These are phyloP conservation scores for Lagenaria siceraria DNA, from an alignment of 306 rosid genomes.

Conservation along the genomic window DNA sequence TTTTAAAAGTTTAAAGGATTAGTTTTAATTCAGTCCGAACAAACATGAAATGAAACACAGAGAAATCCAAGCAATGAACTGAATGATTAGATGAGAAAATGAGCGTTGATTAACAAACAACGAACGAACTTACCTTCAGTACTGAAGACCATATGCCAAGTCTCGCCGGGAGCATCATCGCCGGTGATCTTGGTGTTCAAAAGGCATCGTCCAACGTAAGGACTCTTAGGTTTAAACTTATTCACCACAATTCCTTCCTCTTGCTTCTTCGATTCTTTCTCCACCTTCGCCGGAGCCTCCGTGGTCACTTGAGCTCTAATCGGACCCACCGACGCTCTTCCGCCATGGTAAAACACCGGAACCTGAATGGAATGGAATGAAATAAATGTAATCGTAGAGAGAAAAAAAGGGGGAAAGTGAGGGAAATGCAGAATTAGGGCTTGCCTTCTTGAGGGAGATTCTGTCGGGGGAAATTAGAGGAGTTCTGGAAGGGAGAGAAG, in stretches of 20 bases:
- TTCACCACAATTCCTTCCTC: conserved; percentile 83
- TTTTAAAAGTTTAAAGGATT: no score
- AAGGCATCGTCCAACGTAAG: conserved; percentile 63
- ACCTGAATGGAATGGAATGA: conserved; percentile 22
- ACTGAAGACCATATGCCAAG: conserved; percentile 98
- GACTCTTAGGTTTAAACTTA: conserved; percentile 72
- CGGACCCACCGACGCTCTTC: conserved; percentile 24
- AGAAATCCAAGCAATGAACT: no score
- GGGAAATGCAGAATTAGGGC: background rate
- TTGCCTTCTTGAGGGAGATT: conserved; percentile 56
- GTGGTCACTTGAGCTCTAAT: conserved; percentile 84
- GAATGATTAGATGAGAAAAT: no score
- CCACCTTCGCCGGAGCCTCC: conserved; percentile 75
- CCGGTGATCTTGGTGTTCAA: conserved; percentile 96
- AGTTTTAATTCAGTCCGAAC: no score
- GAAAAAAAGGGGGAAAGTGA: no score
- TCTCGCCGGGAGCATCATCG: conserved; percentile 98
- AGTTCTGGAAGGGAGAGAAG: conserved; percentile 42
- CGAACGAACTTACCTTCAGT: conserved; percentile 52
- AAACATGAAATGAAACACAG: no score
- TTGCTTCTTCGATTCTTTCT: conserved; percentile 65
- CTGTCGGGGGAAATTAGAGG: conserved; percentile 41
- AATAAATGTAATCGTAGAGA: no score
- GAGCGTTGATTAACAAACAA: no score
- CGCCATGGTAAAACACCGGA: conserved; percentile 36